Base-by-base conservation (phyloP, 805 yeast species). In the Candida jianshihensis region DNA sequence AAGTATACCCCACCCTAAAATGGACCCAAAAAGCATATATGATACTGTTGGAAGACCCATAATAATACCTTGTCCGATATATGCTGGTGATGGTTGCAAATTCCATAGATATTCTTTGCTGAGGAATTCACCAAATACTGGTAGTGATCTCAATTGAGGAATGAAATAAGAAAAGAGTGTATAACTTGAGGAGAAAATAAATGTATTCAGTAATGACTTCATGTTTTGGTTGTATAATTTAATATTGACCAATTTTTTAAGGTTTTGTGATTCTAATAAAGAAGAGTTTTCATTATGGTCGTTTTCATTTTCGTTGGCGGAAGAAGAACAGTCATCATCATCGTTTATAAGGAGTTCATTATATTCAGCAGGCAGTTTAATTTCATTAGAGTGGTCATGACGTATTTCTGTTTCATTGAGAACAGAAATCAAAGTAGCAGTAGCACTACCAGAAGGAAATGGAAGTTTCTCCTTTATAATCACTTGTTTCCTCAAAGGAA, bases 71-170 rank as follows among this genome's bases (percentile, higher is more conserved):
- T 90, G 98, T 3, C 98, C 98, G 25, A 92, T 73, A 55, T 90
- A 90, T 0, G 97, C 97, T 0, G 98, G 98, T 1, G 96, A 87
- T 0, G 96, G 96, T 56, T 92, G 96, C 41, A 92, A 73, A 40
- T 82, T 79, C 92, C 97, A 85, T 31, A 83, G 68, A 59, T 85
- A 84, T 14, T 67, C 59, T 16, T 61, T 51, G 0, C 95, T 83
- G 15, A 86, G 60, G 31, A 53, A 50, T 1, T 48, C 26, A 0
- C 97, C 97, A 56, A 90, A 84, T 1, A 90, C 52, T 0, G 97
- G 97, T 6, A 92, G 49, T 28, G 64, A 64, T 35, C 76, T 69
- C 11, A 92, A 48, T 12, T 73, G 59, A 0, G 97, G 97, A 6
- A 83, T 38, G 47, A 87, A 82, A 56, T 79, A 87, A 1, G 95